Evolutionary conservation across 805 yeast genomes (phyloP), one percentile per base, ranked within the genome.

Genomic region (Starmera pachycereana): DNA sequence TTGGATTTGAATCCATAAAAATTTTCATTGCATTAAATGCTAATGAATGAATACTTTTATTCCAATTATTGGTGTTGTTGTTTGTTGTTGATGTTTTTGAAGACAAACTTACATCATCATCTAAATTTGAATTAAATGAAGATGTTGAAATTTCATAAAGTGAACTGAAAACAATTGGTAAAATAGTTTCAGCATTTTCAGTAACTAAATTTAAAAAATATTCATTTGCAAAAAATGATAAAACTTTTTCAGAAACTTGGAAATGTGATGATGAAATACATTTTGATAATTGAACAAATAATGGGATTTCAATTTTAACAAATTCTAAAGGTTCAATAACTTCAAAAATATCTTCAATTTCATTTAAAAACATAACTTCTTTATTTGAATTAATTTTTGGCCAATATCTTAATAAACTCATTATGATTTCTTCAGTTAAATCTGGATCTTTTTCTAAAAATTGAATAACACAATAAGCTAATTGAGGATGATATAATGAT

Each of bases 391-490:
- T 87, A 37, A 85, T 80, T 61, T 92, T 92, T 40, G 98, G 98
- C 98, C 98, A 92, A 65, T 80, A 92, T 54, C 95, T 73, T 51
- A 92, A 65, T 44, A 92, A 66, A 4, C 97, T 96, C 86, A 86
- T 79, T 25, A 92, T 76, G n/a, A 92, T 97, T 58, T 89, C 97
- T 60, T 89, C 97, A 2, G 97, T 90, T 50, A 92, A 69, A 12
- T 73, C 48, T 3, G 96, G 94, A 57, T 92, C 98, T 61, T 92
- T 92, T 54, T 92, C 98, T 52, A 92, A 67, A 60, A 92, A 92
- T 64, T 92, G 98, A 27, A 92, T 94, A 33, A 92, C 84, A 65
- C 98, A 92, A 62, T 92, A 92, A 7, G 97, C 96, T 49, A 92
- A 71, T 62, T 92, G 98, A 31, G 97, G 96, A 58, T 92, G 98